A percentile compares a stretch with the other conserved stretches of the same genome.
These are phyloP conservation scores for Chlorella sp. DNA, from an alignment of 139 green algal species.

Conservation along the genomic window DNA sequence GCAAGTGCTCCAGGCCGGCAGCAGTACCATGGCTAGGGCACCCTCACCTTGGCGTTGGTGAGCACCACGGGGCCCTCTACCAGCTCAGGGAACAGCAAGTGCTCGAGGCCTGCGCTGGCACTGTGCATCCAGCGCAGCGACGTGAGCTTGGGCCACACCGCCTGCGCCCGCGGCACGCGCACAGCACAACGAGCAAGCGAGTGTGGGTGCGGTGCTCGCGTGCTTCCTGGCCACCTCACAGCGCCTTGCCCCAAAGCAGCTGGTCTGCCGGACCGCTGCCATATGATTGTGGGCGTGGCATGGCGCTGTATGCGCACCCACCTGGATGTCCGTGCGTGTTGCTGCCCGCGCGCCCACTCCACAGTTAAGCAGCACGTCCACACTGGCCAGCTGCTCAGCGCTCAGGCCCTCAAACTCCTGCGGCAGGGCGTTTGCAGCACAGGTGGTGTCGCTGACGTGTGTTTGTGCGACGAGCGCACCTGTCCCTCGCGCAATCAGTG, in stretches of 20 bases:
- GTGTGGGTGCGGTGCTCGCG: too few species aligned
- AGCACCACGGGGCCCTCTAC: slow-evolving; percentile 44
- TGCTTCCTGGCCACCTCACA: too few species aligned
- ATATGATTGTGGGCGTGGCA: too few species aligned
- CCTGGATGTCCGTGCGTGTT: too few species aligned
- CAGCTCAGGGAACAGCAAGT: slow-evolving; percentile 65
- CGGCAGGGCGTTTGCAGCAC: background rate
- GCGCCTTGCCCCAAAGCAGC: too few species aligned
- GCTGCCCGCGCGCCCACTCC: slow-evolving; percentile 24
- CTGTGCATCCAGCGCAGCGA: slow-evolving; percentile 67
- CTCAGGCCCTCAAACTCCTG: slow-evolving; percentile 20
- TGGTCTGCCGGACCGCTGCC: too few species aligned
- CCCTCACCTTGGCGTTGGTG: slow-evolving; percentile 64
- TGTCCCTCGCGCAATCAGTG: background rate
- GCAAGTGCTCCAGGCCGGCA: background rate
- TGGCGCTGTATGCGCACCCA: too few species aligned
- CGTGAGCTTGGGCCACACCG: slow-evolving; percentile 39
- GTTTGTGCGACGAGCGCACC: too few species aligned
- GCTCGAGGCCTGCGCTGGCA: slow-evolving; percentile 62
- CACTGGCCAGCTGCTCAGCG: slow-evolving; percentile 25
- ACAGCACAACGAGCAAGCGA: too few species aligned
- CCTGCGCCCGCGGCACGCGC: too few species aligned
- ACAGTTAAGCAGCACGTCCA: slow-evolving; percentile 51
- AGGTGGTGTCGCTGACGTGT: too few species aligned
- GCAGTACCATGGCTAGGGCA: background rate